phyloP scores from a whole-genome alignment of 108 stramenopile genomes.

The Fistulifera pelliculosa region DNA sequence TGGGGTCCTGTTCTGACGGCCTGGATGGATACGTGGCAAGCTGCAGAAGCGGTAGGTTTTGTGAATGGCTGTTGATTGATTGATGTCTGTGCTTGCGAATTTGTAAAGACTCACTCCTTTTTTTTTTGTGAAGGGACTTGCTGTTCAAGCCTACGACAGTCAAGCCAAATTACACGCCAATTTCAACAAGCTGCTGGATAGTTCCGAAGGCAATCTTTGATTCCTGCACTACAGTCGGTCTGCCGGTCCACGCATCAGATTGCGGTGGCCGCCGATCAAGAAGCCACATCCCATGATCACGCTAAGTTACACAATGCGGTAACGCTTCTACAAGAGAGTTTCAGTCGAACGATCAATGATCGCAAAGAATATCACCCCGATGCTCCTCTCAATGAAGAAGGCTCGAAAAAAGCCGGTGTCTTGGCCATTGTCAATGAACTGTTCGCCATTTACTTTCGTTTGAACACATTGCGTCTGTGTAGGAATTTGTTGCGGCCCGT shows the following conservation, averaged over 20 bases:
- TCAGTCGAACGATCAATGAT: conserved; percentile 79
- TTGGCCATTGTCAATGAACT: conserved; percentile 83
- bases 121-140: conserved; percentile 29
- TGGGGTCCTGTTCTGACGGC: conserved; percentile 51
- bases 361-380: conserved; percentile 45
- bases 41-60: conserved; percentile 49
- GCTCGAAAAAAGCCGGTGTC: conserved; percentile 78
- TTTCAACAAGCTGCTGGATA: conserved; percentile 53
- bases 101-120: conserved; percentile 5
- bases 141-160: conserved; percentile 39
- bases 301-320: conserved; percentile 70
- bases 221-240: conserved; percentile 64
- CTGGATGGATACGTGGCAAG: conserved; percentile 42
- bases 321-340: conserved; percentile 66
- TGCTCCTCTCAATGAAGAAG: conserved; percentile 24
- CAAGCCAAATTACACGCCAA: conserved; percentile 59
- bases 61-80: conserved; percentile 6
- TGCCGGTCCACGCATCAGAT: conserved; percentile 64
- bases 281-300: conserved; percentile 29
- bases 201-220: conserved; percentile 73
- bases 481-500: conserved; percentile 84
- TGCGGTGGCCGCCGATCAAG: conserved; percentile 53
- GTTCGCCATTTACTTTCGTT: conserved; percentile 88
- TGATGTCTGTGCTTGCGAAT: no score
- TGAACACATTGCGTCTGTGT: conserved; percentile 89